Conservation (phyloP, 2,329 filamentous ascomycete genomes). For the Clonostachys byssicola region DNA sequence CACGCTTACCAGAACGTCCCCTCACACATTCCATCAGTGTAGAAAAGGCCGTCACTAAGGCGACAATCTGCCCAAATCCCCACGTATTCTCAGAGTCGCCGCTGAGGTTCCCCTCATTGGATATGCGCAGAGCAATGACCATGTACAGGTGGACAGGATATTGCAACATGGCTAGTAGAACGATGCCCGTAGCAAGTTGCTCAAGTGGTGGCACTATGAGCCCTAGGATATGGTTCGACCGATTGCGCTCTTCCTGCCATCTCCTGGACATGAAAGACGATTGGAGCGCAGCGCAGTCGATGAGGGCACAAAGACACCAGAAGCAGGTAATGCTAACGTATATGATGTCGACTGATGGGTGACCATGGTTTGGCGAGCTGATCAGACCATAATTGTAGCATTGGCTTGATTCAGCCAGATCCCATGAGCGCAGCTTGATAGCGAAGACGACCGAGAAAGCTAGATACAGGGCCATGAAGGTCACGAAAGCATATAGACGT, state of each 20-base stretch:
- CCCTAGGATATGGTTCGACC: too few relatives aligned
- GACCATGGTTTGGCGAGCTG: neutral
- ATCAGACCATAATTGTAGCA: neutral
- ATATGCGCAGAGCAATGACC: constrained; percentile 2
- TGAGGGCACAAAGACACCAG: neutral
- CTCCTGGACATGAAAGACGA: too few relatives aligned
- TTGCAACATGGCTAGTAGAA: neutral
- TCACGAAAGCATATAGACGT: too few relatives aligned
- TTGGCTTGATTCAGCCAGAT: neutral
- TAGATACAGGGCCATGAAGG: neutral
- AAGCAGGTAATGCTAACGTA: neutral
- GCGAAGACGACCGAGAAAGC: neutral
- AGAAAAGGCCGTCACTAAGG: neutral
- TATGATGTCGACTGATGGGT: neutral
- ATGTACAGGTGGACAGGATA: constrained; percentile 4
- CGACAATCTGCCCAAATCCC: constrained; percentile 5
- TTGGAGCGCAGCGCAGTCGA: too few relatives aligned
- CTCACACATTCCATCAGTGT: constrained; percentile 2
- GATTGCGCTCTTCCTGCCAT: too few relatives aligned
- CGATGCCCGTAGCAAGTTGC: neutral
- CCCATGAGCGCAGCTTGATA: neutral
- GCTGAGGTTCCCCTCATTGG: constrained; percentile 1
- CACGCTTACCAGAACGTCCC: neutral
- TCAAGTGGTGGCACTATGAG: too few relatives aligned
- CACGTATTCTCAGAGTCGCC: constrained; percentile 3